Evolutionary conservation across 2,329 filamentous ascomycete species (phyloP).

Genomic region (Xylaria sp.): DNA sequence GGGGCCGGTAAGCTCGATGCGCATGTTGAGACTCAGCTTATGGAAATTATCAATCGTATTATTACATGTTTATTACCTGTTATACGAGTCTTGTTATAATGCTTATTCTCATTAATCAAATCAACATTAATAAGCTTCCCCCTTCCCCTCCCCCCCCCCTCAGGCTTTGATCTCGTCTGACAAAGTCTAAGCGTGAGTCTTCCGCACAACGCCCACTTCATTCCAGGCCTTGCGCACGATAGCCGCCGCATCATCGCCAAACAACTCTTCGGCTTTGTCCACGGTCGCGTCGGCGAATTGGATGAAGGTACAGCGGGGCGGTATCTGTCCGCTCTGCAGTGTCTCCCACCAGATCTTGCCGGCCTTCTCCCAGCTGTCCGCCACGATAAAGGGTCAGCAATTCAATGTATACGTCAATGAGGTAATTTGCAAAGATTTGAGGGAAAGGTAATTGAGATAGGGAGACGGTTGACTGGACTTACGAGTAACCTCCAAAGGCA

Average conservation of each 20-base stretch:
- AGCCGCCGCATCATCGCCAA: constrained; percentile 55
- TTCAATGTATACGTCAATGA: neutral
- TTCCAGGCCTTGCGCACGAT: constrained; percentile 60
- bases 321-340: constrained; percentile 57
- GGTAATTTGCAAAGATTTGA: neutral
- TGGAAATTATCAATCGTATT: too few species aligned
- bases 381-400: neutral
- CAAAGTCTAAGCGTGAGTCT: constrained; percentile 39
- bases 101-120: too few species aligned
- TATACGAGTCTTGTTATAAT: too few species aligned
- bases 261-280: constrained; percentile 57
- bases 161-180: too few species aligned
- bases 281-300: constrained; percentile 63
- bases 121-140: too few species aligned
- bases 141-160: too few species aligned
- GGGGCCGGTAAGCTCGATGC: neutral
- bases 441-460: neutral
- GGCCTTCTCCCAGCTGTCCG: constrained; percentile 62
- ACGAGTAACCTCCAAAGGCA: constrained; percentile 60
- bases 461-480: constrained; percentile 29
- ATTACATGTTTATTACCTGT: too few species aligned
- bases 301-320: constrained; percentile 56
- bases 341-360: constrained; percentile 65
- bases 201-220: constrained; percentile 58
- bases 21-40: too few species aligned